Evolutionary conservation across 345 rosid species (phyloP).

Genomic region (Aegle marmelos): DNA sequence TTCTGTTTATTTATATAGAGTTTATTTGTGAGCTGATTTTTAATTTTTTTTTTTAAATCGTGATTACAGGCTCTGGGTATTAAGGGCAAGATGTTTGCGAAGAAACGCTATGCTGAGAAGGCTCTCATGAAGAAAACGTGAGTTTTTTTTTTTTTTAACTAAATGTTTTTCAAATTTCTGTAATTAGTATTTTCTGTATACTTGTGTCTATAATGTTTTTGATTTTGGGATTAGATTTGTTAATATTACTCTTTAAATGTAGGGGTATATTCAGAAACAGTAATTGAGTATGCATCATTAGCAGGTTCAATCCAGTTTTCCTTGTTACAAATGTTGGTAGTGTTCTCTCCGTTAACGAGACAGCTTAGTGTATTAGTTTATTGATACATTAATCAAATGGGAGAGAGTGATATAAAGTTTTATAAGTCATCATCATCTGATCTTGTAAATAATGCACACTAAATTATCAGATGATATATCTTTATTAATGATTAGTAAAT

Average conservation of each 20-base stretch:
- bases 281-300: neutral
- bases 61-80: conserved; percentile 51
- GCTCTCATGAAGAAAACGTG: conserved; percentile 80
- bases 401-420: neutral
- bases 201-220: neutral
- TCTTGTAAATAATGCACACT: neutral
- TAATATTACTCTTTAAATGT: neutral
- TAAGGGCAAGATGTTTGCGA: conserved; percentile 77
- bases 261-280: no score
- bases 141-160: conserved; percentile 15
- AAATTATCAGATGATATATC: neutral
- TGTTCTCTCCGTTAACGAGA: neutral
- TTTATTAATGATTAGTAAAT: neutral
- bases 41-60: neutral
- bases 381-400: neutral
- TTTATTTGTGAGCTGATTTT: neutral
- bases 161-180: neutral
- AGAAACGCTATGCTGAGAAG: conserved; percentile 71
- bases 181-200: neutral
- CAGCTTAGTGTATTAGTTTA: neutral
- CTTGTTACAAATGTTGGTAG: neutral
- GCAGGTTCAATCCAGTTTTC: neutral
- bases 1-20: neutral
- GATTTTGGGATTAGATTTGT: neutral
- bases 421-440: no score